Conservation (phyloP, 2,329 filamentous ascomycete genomes). For the Ceratocystis huliohia region DNA sequence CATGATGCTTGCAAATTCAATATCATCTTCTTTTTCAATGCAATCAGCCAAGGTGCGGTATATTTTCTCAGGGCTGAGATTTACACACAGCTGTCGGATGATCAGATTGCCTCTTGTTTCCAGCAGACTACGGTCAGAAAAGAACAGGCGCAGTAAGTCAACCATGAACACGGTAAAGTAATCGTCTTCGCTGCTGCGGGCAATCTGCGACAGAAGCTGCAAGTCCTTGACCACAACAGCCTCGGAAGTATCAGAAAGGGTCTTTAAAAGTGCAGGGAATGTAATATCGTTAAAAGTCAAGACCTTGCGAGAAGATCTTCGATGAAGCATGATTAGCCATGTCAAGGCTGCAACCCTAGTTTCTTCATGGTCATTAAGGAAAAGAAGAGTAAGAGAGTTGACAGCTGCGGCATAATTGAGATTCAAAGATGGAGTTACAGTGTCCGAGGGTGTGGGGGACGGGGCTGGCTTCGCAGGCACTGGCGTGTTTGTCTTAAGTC, state of each 20-base stretch:
- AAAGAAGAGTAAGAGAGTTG: slow-evolving; percentile 80
- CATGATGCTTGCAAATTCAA: slow-evolving; percentile 99
- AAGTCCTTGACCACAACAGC: slow-evolving; percentile 91
- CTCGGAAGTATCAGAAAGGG: slow-evolving; percentile 86
- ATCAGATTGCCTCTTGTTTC: slow-evolving; percentile 93
- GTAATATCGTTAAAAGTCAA: slow-evolving; percentile 94
- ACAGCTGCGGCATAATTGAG: slow-evolving; percentile 95
- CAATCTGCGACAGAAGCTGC: slow-evolving; percentile 89
- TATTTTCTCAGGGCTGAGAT: slow-evolving; percentile 84
- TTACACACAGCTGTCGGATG: slow-evolving; percentile 86
- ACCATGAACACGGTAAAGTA: slow-evolving; percentile 99
- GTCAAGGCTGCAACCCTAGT: slow-evolving; percentile 86
- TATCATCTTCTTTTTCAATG: slow-evolving; percentile 92
- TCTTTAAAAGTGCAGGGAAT: slow-evolving; percentile 91
- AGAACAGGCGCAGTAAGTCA: slow-evolving; percentile 86
- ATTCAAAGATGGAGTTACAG: slow-evolving; percentile 33
- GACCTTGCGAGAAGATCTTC: slow-evolving; percentile 85
- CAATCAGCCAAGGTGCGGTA: slow-evolving; percentile 93
- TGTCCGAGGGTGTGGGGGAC: slow-evolving; percentile 21
- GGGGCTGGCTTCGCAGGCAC: slow-evolving; percentile 24
- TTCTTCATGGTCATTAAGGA: slow-evolving; percentile 92
- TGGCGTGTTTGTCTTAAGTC: not conserved
- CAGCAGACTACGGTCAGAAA: slow-evolving; percentile 78
- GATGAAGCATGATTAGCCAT: slow-evolving; percentile 96
- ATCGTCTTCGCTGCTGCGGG: slow-evolving; percentile 87